Evolutionary conservation across 306 rosid species (phyloP).

Genomic region (Vicia faba): DNA sequence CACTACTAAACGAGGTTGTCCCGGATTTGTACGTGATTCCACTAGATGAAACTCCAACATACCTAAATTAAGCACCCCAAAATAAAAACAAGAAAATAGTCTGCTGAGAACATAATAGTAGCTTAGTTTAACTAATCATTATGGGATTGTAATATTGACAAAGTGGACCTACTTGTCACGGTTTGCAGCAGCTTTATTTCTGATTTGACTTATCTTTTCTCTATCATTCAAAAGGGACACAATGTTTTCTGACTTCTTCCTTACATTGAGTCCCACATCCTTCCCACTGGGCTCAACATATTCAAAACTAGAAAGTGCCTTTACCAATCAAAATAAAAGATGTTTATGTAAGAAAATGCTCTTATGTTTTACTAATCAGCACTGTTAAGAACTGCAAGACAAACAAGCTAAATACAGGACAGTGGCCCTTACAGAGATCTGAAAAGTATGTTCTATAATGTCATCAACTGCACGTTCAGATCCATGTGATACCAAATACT

Average conservation of each 20-base stretch:
- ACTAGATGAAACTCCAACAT: conserved; percentile 90
- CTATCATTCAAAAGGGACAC: conserved; percentile 78
- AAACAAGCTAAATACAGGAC: conserved; percentile 25
- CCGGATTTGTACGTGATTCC: conserved; percentile 81
- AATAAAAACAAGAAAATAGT: conserved; percentile 31
- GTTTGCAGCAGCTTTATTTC: conserved; percentile 93
- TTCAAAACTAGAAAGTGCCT: conserved; percentile 95
- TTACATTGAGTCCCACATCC: conserved; percentile 92
- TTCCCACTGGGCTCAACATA: conserved; percentile 98
- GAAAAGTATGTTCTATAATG: conserved; percentile 95
- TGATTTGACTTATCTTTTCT: conserved; percentile 86
- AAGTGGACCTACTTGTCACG: conserved; percentile 80
- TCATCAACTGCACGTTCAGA: conserved; percentile 99
- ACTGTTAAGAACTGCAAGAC: conserved; percentile 34
- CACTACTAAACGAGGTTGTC: conserved; percentile 57
- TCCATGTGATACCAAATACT: conserved; percentile 89
- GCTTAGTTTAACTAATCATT: conserved; percentile 32
- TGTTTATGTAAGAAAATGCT: conserved; percentile 29
- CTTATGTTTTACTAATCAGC: conserved; percentile 16
- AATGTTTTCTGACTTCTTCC: conserved; percentile 88
- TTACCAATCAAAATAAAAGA: conserved; percentile 42
- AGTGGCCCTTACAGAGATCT: conserved; percentile 71
- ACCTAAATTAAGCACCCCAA: conserved; percentile 57
- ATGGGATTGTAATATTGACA: conserved; percentile 17
- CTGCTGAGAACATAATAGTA: conserved; percentile 32